Conservation (phyloP, 352 stramenopile genomes). For the Phytopythium delawarense region DNA sequence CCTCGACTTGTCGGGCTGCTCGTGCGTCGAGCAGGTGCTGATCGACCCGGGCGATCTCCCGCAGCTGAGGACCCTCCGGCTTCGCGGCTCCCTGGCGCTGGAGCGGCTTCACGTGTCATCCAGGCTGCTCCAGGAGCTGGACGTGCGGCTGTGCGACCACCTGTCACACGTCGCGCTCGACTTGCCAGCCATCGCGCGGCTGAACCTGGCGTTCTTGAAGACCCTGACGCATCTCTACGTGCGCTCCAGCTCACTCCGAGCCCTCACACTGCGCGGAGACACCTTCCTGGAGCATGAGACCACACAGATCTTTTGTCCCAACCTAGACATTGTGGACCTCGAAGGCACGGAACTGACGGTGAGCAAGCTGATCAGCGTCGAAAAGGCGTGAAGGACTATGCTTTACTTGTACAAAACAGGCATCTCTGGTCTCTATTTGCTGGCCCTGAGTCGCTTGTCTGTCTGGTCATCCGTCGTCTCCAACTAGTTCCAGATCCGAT, state of each 20-base stretch:
- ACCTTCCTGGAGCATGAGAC: constrained; percentile 29
- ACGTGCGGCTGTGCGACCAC: constrained; percentile 38
- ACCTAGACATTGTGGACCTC: constrained; percentile 29
- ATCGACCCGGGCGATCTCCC: constrained; percentile 55
- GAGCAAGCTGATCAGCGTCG: constrained; percentile 29
- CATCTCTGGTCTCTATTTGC: constrained; percentile 5
- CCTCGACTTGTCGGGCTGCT: constrained; percentile 42
- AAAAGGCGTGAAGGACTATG: background rate
- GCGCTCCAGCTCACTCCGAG: constrained; percentile 29
- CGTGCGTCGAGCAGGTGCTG: constrained; percentile 51
- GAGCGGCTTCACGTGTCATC: constrained; percentile 55
- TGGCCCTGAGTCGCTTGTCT: background rate
- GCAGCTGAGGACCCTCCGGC: constrained; percentile 27
- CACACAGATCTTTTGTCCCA: constrained; percentile 34
- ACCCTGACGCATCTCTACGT: constrained; percentile 53
- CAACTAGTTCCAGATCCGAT: constrained; percentile 35
- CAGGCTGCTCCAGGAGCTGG: constrained; percentile 28
- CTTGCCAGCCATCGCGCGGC: constrained; percentile 17
- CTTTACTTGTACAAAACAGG: background rate
- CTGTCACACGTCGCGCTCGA: constrained; percentile 49
- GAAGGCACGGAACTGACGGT: constrained; percentile 39
- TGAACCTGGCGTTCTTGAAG: constrained; percentile 67
- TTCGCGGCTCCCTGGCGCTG: constrained; percentile 46
- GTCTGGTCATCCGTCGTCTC: background rate
- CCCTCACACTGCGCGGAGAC: constrained; percentile 46